A percentile compares a stretch with the other conserved stretches of the same genome.
Evolutionary conservation across 805 yeast species (phyloP).

Genomic region (Candida taoyuanica): DNA sequence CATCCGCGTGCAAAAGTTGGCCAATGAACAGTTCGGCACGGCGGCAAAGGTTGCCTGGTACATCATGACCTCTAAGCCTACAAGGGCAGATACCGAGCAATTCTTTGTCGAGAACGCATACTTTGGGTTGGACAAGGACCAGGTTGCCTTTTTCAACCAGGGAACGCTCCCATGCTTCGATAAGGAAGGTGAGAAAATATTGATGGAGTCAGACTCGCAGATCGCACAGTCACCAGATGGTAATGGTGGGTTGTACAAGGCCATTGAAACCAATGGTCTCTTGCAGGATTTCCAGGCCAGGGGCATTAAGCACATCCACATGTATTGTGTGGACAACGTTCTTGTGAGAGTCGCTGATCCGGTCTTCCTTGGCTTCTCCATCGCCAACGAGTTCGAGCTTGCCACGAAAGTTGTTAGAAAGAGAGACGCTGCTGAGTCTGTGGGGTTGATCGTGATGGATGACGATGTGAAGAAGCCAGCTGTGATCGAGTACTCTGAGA

Average conservation of each 20-base stretch:
- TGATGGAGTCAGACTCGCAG: conserved; percentile 49
- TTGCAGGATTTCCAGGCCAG: conserved; percentile 61
- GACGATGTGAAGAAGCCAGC: conserved; percentile 56
- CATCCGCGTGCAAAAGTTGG: conserved; percentile 53
- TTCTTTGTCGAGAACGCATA: conserved; percentile 58
- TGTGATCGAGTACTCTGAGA: conserved; percentile 94
- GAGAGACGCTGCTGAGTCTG: conserved; percentile 80
- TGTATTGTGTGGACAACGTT: conserved; percentile 95
- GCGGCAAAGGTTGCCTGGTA: conserved; percentile 66
- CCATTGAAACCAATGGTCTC: conserved; percentile 59
- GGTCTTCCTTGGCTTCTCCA: conserved; percentile 74
- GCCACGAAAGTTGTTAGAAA: conserved; percentile 96
- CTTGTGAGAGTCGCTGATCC: conserved; percentile 94
- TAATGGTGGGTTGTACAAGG: conserved; percentile 93
- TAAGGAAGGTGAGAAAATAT: conserved; percentile 61
- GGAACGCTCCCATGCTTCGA: conserved; percentile 92
- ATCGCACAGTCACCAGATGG: conserved; percentile 94
- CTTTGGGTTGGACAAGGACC: conserved; percentile 63
- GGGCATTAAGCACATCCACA: conserved; percentile 85
- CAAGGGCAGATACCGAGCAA: conserved; percentile 66
- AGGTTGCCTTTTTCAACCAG: conserved; percentile 83
- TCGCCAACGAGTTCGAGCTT: conserved; percentile 57
- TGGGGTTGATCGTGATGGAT: conserved; percentile 84
- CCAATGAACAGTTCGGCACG: conserved; percentile 31
- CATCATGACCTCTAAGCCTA: conserved; percentile 92